These are phyloP conservation scores for Chaetomium sp. DNA, from an alignment of 2,329 filamentous ascomycete genomes.

Conservation along the genomic window DNA sequence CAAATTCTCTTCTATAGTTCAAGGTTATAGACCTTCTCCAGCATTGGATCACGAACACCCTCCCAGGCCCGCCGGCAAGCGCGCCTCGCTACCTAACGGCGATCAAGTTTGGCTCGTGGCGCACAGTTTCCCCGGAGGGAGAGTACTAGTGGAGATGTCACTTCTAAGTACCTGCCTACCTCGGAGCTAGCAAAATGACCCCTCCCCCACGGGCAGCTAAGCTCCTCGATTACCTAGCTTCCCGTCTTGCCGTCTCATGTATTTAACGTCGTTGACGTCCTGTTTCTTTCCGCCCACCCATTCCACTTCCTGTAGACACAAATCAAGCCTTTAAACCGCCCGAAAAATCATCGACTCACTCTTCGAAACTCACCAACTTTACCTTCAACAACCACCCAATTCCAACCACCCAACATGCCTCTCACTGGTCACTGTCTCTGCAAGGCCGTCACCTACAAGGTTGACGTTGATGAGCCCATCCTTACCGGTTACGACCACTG, in stretches of 20 bases:
- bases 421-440: slow-evolving; percentile 65
- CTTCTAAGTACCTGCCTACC: background rate
- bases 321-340: too few species aligned
- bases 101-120: background rate
- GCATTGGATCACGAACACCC: too few species aligned
- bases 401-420: slow-evolving; percentile 46
- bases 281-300: background rate
- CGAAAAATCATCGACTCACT: background rate
- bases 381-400: background rate
- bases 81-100: background rate
- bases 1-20: too few species aligned
- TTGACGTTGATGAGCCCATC: slow-evolving; percentile 44
- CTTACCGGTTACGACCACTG: slow-evolving; percentile 64
- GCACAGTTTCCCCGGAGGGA: background rate
- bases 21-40: too few species aligned
- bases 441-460: slow-evolving; percentile 64
- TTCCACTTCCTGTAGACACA: background rate
- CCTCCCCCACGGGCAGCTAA: background rate
- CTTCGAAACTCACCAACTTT: background rate
- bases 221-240: background rate
- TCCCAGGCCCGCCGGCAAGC: too few species aligned
- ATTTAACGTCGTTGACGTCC: background rate
- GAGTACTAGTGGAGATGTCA: background rate
- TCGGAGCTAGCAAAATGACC: background rate
- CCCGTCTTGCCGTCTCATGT: background rate